Conservation (phyloP, 257 asterid species). For the Misopates orontium region DNA sequence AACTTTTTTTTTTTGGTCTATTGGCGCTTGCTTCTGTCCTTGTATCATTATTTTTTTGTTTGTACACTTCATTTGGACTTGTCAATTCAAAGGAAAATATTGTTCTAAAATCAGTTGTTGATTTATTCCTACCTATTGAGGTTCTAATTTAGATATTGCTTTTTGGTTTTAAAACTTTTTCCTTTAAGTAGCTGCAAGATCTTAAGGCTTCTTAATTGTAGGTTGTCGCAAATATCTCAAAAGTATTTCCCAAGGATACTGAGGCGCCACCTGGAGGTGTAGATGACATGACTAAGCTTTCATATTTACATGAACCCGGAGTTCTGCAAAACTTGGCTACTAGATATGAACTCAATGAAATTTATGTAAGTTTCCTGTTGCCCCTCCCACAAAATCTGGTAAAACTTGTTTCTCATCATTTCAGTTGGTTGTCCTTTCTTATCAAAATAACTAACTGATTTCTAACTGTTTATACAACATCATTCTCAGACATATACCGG, state of each 20-base stretch:
- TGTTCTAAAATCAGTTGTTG: constrained; percentile 6
- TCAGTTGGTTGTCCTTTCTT: constrained; percentile 19
- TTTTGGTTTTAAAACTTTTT: not conserved
- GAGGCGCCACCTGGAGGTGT: constrained; percentile 99
- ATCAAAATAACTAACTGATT: constrained; percentile 4
- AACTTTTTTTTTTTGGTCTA: constrained; percentile 7
- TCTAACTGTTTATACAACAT: constrained; percentile 21
- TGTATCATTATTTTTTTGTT: constrained; percentile 11
- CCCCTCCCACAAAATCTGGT: constrained; percentile 9
- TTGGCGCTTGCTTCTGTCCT: not conserved
- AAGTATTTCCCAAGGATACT: constrained; percentile 88
- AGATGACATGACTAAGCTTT: constrained; percentile 99
- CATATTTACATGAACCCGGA: constrained; percentile 99
- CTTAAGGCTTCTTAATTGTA: constrained; percentile 37
- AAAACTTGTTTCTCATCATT: constrained; percentile 8
- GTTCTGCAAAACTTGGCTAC: constrained; percentile 92
- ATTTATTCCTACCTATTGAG: not conserved
- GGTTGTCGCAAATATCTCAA: constrained; percentile 75
- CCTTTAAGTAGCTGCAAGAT: constrained; percentile 10
- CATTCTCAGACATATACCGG: constrained; percentile 92
- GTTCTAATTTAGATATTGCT: not conserved
- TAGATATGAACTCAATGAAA: constrained; percentile 97
- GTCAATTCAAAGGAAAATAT: constrained; percentile 7
- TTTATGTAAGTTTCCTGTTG: constrained; percentile 65
- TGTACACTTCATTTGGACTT: constrained; percentile 23